A percentile compares a stretch with the other conserved stretches of the same genome.
Evolutionary conservation across 441 rosid species (phyloP).

Genomic region (Mallotus repandus): DNA sequence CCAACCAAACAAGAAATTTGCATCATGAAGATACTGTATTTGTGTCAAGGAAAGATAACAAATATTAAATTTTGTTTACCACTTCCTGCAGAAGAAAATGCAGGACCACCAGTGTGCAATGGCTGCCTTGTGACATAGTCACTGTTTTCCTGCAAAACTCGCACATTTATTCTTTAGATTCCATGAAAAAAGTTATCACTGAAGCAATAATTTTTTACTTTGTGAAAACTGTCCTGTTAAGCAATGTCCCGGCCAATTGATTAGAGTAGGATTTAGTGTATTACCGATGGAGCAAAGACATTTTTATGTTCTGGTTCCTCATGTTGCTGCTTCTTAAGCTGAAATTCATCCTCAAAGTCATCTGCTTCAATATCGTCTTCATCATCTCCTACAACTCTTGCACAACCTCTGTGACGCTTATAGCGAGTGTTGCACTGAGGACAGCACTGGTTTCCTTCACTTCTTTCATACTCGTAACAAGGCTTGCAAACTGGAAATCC

Average conservation of each 20-base stretch:
- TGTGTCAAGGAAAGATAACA: neutral
- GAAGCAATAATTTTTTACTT: neutral
- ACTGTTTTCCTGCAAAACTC: conserved; percentile 58
- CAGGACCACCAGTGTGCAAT: conserved; percentile 48
- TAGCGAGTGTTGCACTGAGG: conserved; percentile 89
- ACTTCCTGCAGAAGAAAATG: conserved; percentile 75
- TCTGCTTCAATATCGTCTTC: conserved; percentile 39
- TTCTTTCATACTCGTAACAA: conserved; percentile 79
- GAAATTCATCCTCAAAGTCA: conserved; percentile 68
- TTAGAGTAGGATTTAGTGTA: neutral
- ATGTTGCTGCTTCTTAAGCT: conserved; percentile 35
- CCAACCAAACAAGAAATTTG: conserved; percentile 8
- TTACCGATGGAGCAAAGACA: conserved; percentile 54
- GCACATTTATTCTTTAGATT: neutral
- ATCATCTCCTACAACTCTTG: conserved; percentile 63
- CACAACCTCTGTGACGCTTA: conserved; percentile 80
- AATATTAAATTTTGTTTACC: conserved; percentile 34
- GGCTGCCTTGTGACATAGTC: conserved; percentile 47
- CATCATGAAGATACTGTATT: neutral
- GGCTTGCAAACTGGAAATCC: conserved; percentile 80
- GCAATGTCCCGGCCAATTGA: no score
- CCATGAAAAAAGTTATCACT: neutral
- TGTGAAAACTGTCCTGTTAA: no score
- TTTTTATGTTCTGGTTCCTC: conserved; percentile 41
- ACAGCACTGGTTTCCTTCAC: conserved; percentile 78